Evolutionary conservation across 2,329 filamentous ascomycete species (phyloP), one percentile per base, ranked within the genome.

Genomic region (Atkinsonella hypoxylon): DNA sequence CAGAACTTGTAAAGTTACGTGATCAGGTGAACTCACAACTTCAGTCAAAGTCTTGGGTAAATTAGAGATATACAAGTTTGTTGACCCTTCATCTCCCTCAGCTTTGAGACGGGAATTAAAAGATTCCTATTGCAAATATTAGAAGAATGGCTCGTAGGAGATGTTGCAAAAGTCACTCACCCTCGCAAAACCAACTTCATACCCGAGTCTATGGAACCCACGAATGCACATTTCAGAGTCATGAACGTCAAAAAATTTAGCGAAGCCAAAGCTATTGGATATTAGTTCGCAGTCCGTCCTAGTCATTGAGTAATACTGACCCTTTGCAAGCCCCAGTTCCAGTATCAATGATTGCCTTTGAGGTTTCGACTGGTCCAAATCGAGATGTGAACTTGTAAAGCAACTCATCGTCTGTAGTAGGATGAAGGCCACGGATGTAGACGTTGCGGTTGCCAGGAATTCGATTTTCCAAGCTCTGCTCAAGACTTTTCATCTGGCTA

Each of bases 21-120:
- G 22, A 4, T 4, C 15, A 2, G 4, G 18, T 18, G 20, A 46
- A 73, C 84, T 65, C 68, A 91, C 89, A 59, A 88, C 83, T 73
- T 98, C 94, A 48, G 87, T 95, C 77, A 95, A 82, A 55, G 83
- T 81, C 69, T 91, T 90, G 36, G 93, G 93, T 43, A 98, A 79
- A 69, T 97, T 98, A 30, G 94, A 98, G 55, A 97, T 90, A 69
- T 98, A 98, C 56, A 98, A 79, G 65, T 98, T 98, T 57, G 93
- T 97, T 45, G 94, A 97, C 41, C 70, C 63, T 48, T 86, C 87
- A 62, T 98, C 91, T 51, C 90, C 86, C 62, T 97, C 87, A 44
- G 93, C 91, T 77, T 98, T 97, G 61, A 98, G 85, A 59, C 94
- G 89, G 58, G 90, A 90, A 69, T 98, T 98, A 72, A 97, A 96